Percentiles rank a stretch among this genome's conserved stretches.
Conservation (phyloP, 75 land plant species). For the Pinus taeda region DNA sequence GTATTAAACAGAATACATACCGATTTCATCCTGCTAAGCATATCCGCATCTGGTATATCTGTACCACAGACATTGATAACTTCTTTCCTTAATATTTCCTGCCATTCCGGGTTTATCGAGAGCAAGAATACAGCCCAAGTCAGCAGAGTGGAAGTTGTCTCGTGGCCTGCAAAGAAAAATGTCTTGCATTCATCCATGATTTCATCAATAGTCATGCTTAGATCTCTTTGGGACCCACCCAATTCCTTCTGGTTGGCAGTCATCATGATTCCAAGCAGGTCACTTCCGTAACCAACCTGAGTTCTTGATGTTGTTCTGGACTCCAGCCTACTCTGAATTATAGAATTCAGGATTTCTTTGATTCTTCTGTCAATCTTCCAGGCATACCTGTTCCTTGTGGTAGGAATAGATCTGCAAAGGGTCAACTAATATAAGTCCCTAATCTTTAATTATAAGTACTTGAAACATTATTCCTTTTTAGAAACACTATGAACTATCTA, state of each 20-base stretch:
- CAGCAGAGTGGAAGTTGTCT: conserved; percentile 41
- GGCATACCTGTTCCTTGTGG: conserved; percentile 32
- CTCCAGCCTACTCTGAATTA: conserved; percentile 30
- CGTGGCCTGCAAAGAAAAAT: conserved; percentile 69
- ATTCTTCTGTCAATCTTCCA: conserved; percentile 47
- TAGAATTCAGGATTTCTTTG: conserved; percentile 17
- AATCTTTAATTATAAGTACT: too few relatives aligned
- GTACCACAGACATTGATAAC: conserved; percentile 19
- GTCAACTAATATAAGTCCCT: too few relatives aligned
- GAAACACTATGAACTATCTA: too few relatives aligned
- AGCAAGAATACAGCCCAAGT: conserved; percentile 43
- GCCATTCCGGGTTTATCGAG: conserved; percentile 24
- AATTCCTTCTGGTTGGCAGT: conserved; percentile 11
- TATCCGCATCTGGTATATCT: conserved; percentile 15
- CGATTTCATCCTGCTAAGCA: conserved; percentile 17
- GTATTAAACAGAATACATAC: conserved; percentile 8
- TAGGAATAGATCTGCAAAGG: conserved; percentile 42
- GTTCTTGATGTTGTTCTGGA: conserved; percentile 12
- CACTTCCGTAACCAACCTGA: conserved; percentile 14
- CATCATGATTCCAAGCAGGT: conserved; percentile 47
- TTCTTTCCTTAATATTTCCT: conserved; percentile 20
- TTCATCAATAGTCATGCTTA: conserved; percentile 33
- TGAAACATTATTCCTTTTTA: too few relatives aligned
- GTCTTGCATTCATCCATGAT: conserved; percentile 72
- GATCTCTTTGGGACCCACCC: conserved; percentile 12